Evolutionary conservation across 805 yeast genomes (phyloP).

Genomic region (Wickerhamomyces canadensis): DNA sequence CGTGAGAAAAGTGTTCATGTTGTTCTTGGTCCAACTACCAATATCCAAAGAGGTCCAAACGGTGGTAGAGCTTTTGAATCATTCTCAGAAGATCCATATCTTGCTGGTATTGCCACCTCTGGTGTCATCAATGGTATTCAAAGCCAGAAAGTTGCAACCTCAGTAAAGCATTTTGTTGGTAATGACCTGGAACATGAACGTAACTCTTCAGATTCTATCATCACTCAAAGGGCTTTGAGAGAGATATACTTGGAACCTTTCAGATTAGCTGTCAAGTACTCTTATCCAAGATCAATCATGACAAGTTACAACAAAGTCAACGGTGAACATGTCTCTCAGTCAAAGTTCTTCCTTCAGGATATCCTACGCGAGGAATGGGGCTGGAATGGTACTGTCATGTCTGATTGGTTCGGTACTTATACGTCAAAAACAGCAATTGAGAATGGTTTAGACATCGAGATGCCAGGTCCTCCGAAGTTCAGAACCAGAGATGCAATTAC

Average conservation of each 20-base stretch:
- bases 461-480: conserved; percentile 53
- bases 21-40: conserved; percentile 41
- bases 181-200: conserved; percentile 53
- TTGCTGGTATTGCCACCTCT: conserved; percentile 40
- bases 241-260: conserved; percentile 55
- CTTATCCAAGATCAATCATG: conserved; percentile 47
- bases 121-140: conserved; percentile 48
- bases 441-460: conserved; percentile 52
- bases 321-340: conserved; percentile 47
- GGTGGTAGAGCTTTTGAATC: conserved; percentile 61
- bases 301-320: conserved; percentile 53
- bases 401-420: conserved; percentile 54
- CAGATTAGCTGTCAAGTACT: conserved; percentile 42
- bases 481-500: conserved; percentile 27
- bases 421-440: conserved; percentile 37
- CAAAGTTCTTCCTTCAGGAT: conserved; percentile 33
- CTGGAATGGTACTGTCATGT: conserved; percentile 44
- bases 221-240: conserved; percentile 51
- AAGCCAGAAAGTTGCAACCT: conserved; percentile 40
- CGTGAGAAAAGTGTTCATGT: conserved; percentile 46
- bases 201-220: conserved; percentile 34
- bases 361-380: conserved; percentile 47
- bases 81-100: conserved; percentile 52
- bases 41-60: conserved; percentile 49
- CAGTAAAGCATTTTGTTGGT: conserved; percentile 53